phyloP scores from a whole-genome alignment of 345 rosid genomes.

The Gossypium anomalum region DNA sequence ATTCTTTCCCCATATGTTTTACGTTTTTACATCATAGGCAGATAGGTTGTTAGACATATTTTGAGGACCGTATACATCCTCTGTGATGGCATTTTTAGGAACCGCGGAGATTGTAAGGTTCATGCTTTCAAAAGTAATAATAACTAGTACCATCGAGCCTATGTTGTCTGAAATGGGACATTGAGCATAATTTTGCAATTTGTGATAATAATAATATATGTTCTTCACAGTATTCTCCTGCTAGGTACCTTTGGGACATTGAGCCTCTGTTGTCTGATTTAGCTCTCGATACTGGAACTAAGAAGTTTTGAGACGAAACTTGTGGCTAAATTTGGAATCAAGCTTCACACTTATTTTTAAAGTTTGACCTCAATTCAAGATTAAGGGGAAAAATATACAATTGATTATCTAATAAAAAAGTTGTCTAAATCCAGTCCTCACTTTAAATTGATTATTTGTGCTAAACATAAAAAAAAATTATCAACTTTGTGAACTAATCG shows the following conservation, averaged over 20 bases:
- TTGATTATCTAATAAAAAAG: too few relatives aligned
- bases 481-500: too few relatives aligned
- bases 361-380: too few relatives aligned
- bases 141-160: neutral
- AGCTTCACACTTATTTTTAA: too few relatives aligned
- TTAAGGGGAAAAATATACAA: too few relatives aligned
- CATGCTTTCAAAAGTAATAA: constrained; percentile 4
- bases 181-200: neutral
- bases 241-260: neutral
- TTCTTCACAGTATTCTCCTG: neutral
- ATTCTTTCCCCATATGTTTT: constrained; percentile 11
- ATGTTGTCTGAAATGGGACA: neutral
- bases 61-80: constrained; percentile 19
- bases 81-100: constrained; percentile 33
- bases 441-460: too few relatives aligned
- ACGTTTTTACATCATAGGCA: neutral
- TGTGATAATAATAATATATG: neutral
- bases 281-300: neutral
- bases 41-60: constrained; percentile 17
- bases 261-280: neutral
- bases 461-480: too few relatives aligned
- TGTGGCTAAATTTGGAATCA: too few relatives aligned
- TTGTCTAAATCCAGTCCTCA: too few relatives aligned
- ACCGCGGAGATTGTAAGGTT: constrained; percentile 30
- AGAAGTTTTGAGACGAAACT: too few relatives aligned